Conservation (phyloP, 345 rosid genomes). For the Corchorus olitorius region DNA sequence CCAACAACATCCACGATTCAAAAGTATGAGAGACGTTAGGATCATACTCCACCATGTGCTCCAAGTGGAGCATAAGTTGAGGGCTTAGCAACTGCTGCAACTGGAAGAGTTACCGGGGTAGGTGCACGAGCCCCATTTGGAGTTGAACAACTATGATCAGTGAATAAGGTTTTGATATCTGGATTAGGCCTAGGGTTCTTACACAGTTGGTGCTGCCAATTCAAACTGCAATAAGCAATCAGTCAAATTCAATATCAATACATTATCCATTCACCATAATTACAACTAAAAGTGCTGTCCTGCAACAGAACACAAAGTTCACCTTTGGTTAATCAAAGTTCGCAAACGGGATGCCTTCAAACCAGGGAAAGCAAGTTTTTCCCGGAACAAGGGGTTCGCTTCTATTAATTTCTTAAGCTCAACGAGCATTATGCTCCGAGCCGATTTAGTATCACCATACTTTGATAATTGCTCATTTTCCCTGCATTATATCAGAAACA, state of each 20-base stretch:
- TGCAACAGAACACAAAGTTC: not conserved
- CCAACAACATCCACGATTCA: not conserved
- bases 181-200: slow-evolving; percentile 73
- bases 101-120: slow-evolving; percentile 57
- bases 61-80: slow-evolving; percentile 54
- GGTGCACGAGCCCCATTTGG: slow-evolving; percentile 65
- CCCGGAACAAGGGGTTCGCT: slow-evolving; percentile 38
- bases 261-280: not conserved
- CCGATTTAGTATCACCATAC: slow-evolving; percentile 41
- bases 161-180: slow-evolving; percentile 68
- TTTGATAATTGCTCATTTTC: slow-evolving; percentile 38
- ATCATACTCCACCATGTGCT: slow-evolving; percentile 56
- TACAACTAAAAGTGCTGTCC: not conserved
- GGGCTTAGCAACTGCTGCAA: slow-evolving; percentile 61
- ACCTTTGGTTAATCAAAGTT: slow-evolving; percentile 44
- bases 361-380: slow-evolving; percentile 37
- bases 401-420: slow-evolving; percentile 40
- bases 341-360: slow-evolving; percentile 34
- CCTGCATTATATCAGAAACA: slow-evolving; percentile 19
- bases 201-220: slow-evolving; percentile 83
- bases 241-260: not conserved
- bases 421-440: slow-evolving; percentile 35
- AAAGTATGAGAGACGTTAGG: not conserved
- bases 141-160: slow-evolving; percentile 62
- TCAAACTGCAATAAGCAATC: slow-evolving; percentile 45